Evolutionary conservation across 2,329 filamentous ascomycete species (phyloP).

Genomic region (Chaetomiaceae sp.): DNA sequence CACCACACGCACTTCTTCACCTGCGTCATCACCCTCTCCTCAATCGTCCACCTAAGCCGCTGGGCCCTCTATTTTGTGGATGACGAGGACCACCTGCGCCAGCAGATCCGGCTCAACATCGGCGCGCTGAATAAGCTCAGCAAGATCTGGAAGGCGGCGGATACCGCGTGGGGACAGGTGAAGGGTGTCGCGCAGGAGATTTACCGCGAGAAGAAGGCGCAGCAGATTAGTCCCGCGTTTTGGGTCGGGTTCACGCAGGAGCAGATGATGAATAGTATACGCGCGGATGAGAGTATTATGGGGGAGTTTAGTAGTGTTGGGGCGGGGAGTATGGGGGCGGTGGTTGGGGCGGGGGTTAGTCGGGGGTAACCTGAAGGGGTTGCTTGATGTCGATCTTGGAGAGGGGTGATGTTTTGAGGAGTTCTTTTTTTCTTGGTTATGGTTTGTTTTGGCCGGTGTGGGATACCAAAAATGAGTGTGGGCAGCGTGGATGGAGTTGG

Average conservation of each 20-base stretch:
- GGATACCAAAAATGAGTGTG: no score
- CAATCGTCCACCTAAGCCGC: slow-evolving; percentile 75
- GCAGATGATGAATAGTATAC: slow-evolving; percentile 51
- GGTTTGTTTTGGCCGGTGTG: no score
- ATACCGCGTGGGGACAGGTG: slow-evolving; percentile 66
- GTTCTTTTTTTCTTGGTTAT: no score
- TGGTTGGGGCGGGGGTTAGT: neutral
- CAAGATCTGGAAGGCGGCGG: slow-evolving; percentile 68
- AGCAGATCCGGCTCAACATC: slow-evolving; percentile 74
- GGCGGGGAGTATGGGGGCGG: neutral
- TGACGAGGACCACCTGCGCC: slow-evolving; percentile 63
- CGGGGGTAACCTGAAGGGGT: neutral
- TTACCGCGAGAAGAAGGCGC: slow-evolving; percentile 54
- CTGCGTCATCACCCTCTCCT: slow-evolving; percentile 72
- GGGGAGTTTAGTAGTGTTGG: slow-evolving; percentile 45
- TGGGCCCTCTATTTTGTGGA: slow-evolving; percentile 64
- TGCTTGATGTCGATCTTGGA: no score
- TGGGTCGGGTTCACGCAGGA: slow-evolving; percentile 53
- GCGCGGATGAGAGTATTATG: slow-evolving; percentile 56
- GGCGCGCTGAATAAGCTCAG: slow-evolving; percentile 68
- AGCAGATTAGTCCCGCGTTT: slow-evolving; percentile 48
- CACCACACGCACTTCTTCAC: slow-evolving; percentile 82
- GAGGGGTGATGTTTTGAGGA: neutral
- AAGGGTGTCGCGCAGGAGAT: slow-evolving; percentile 76
- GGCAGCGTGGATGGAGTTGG: no score